A percentile compares a stretch with the other conserved stretches of the same genome.
These are phyloP conservation scores for Lipomyces japonicus DNA, from an alignment of 805 yeast genomes.

Conservation along the genomic window DNA sequence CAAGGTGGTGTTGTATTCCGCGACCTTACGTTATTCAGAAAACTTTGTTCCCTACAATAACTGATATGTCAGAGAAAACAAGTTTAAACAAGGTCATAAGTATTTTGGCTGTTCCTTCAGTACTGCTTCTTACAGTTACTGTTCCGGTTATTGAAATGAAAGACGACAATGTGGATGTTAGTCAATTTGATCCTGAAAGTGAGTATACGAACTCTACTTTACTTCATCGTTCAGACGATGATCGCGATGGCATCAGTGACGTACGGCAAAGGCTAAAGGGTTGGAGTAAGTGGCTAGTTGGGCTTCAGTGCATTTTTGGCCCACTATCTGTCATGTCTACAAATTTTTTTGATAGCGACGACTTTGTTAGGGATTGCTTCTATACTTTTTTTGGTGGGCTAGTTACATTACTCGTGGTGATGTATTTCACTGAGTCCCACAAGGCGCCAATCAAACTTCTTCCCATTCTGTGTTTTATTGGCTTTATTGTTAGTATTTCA, in stretches of 20 bases:
- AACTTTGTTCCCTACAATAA: constrained; percentile 36
- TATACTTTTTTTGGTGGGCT: constrained; percentile 11
- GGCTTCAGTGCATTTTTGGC: constrained; percentile 38
- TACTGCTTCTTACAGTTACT: constrained; percentile 35
- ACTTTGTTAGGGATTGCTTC: not conserved
- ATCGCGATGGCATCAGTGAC: constrained; percentile 25
- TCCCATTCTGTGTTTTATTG: constrained; percentile 38
- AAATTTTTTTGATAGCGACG: constrained; percentile 9
- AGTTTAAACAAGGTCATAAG: constrained; percentile 30
- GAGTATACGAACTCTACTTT: not conserved
- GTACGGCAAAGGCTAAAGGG: constrained; percentile 10
- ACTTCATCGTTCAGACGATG: not conserved
- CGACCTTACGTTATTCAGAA: not conserved
- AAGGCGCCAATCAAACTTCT: constrained; percentile 12
- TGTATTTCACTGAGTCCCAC: constrained; percentile 12
- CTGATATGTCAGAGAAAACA: constrained; percentile 31
- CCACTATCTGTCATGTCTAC: constrained; percentile 34
- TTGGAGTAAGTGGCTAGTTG: constrained; percentile 31
- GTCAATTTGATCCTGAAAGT: constrained; percentile 5
- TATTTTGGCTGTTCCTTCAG: constrained; percentile 35
- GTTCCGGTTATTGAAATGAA: constrained; percentile 36
- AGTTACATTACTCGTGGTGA: not conserved
- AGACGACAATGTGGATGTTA: not conserved
- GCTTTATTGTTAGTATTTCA: constrained; percentile 62
- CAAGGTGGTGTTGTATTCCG: not conserved